Base-by-base conservation (phyloP, 31 red algal genomes). In the Odonthalia washingtoniensis region DNA sequence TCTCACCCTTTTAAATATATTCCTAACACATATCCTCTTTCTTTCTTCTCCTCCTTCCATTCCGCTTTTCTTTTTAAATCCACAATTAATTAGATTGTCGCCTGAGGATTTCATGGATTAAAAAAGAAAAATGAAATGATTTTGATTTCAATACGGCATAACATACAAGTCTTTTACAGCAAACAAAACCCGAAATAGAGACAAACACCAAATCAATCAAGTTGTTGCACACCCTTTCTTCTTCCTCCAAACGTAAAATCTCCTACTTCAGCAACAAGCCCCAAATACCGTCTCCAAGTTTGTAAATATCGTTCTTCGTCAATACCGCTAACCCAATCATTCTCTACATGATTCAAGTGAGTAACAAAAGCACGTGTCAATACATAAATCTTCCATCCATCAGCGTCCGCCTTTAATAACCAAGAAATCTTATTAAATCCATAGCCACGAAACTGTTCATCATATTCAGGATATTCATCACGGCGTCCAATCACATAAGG, bases 351-450 rank as follows among this genome's bases (percentile, higher is more conserved):
- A 73, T 96, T 96, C 17, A 92, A 79, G 78, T 96, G 94, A 33
- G 90, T 79, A 6, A 96, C 49, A 60, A 92, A 96, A 3, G 60
- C 63, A 27, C 84, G 74, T 30, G 65, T 46, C 27, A 89, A 38
- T 3, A 90, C 80, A 70, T 85, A 52, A 42, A 96, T 63, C 12
- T 65, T 64, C 63, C 66, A 74, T 64, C 94, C 94, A 5, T 45
- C 53, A 1, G 40, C 12, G 12, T 77, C 81, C 37, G 89, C 91
- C 12, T 53, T 85, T 53, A 87, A 57, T 12, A 80, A 57, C 91
- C 92, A 98, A 12, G 87, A 67, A 37, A 94, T 90, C 78, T 98
- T 98, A 74, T 98, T 98, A n/a, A 94, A 98, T 5, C 95, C 95
- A 79, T 98, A 98, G 5, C 95, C 95, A 18, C 80, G 81, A 69